A percentile compares a stretch with the other conserved stretches of the same genome.
Conservation (phyloP, 345 rosid species). For the Moricandia arvensis region DNA sequence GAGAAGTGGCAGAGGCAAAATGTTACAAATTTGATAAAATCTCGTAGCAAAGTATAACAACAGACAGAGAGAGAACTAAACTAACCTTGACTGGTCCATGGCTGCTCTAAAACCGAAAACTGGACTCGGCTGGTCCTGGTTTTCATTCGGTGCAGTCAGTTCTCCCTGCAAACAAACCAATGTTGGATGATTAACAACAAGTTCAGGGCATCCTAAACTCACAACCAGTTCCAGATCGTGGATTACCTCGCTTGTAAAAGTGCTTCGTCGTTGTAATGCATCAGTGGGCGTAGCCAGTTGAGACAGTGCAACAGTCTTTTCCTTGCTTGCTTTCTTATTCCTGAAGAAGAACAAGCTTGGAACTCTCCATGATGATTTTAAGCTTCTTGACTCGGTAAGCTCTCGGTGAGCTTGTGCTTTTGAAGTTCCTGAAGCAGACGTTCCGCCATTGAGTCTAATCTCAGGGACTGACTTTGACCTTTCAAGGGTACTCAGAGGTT, state of each 20-base stretch:
- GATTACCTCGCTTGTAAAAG: conserved; percentile 54
- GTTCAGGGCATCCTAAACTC: background rate
- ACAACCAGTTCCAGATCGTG: conserved; percentile 4
- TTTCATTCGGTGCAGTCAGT: conserved; percentile 45
- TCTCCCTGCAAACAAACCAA: conserved; percentile 54
- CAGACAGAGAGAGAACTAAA: background rate
- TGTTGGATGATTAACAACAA: conserved; percentile 13
- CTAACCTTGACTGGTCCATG: conserved; percentile 43
- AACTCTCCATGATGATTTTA: conserved; percentile 71
- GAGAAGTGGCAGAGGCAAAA: conserved; percentile 8
- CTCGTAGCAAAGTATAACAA: background rate
- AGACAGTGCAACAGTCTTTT: conserved; percentile 38
- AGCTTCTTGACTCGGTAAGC: conserved; percentile 48
- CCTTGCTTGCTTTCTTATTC: conserved; percentile 64
- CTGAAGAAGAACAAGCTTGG: conserved; percentile 78
- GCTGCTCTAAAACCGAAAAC: conserved; percentile 77
- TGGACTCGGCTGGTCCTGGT: conserved; percentile 95
- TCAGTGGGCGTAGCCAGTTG: conserved; percentile 22
- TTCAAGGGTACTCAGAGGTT: conserved; percentile 50
- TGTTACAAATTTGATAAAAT: background rate
- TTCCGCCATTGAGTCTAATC: conserved; percentile 48
- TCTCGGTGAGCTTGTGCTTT: conserved; percentile 49
- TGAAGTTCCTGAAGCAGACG: conserved; percentile 42
- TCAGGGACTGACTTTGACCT: conserved; percentile 82
- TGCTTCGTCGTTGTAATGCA: conserved; percentile 34